These are phyloP conservation scores for Phallus indusiatus DNA, from an alignment of 768 basidiomycete species.

Conservation along the genomic window DNA sequence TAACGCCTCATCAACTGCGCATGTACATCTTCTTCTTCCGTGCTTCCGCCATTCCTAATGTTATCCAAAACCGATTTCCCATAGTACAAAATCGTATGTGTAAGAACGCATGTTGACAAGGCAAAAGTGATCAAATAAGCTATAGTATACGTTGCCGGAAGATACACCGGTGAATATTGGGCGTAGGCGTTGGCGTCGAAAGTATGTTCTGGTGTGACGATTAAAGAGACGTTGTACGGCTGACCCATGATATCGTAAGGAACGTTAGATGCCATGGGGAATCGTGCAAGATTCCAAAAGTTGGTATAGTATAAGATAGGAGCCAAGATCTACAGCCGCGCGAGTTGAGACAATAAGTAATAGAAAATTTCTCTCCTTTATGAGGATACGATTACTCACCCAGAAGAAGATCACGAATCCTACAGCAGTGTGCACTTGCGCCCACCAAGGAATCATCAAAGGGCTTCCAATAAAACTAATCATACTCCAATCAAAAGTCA, in stretches of 20 bases:
- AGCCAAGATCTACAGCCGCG: constrained; percentile 8
- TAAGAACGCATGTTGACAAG: constrained; percentile 28
- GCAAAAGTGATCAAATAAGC: constrained; percentile 33
- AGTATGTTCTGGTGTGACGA: constrained; percentile 22
- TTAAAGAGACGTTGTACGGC: constrained; percentile 27
- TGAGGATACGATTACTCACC: constrained; percentile 10
- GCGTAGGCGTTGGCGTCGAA: constrained; percentile 32
- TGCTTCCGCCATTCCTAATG: constrained; percentile 11
- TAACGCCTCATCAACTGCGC: constrained; percentile 37
- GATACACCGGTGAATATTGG: constrained; percentile 35
- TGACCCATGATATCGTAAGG: constrained; percentile 33
- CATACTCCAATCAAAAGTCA: constrained; percentile 42
- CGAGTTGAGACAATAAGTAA: constrained; percentile 24
- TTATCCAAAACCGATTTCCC: constrained; percentile 27
- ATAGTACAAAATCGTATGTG: constrained; percentile 34
- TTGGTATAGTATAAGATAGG: constrained; percentile 13
- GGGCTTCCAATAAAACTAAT: constrained; percentile 35
- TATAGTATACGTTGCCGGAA: constrained; percentile 31
- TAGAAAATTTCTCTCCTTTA: constrained; percentile 34
- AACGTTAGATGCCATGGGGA: constrained; percentile 31
- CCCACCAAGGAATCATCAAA: constrained; percentile 41
- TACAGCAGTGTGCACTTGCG: constrained; percentile 31
- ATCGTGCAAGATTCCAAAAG: constrained; percentile 29
- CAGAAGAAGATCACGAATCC: constrained; percentile 36
- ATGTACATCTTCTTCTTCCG: constrained; percentile 37